Base-by-base conservation (phyloP, 2,329 filamentous ascomycete species). In the Aspergillus oerlinghausenensis region DNA sequence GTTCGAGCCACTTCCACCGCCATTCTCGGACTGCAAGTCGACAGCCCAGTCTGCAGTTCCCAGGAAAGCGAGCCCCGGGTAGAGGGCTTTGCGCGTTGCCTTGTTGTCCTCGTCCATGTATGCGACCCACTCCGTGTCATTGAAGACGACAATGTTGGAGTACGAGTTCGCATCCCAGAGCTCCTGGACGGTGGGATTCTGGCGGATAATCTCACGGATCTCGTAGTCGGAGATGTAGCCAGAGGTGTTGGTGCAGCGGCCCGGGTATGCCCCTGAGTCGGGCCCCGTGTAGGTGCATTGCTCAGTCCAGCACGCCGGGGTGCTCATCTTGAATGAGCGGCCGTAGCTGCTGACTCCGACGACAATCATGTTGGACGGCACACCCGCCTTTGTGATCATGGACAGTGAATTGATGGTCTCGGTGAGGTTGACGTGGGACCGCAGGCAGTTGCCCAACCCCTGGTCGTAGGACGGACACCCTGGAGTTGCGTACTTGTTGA, bases 221-320 rank as follows among this genome's bases (percentile, higher is more conserved):
- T 79, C 75, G 2, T 70, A 68, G 50, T 76, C 62, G 9, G 74
- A 57, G 8, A 78, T 67, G 53, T 77, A 77, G 2, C 76, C 76
- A 0, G 57, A 59, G 0, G 72, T 75, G 3, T 54, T 58, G 1
- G 76, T 79, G 59, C 75, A 79, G 1, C 28, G 28, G 1, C 73
- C 77, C 3, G 58, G 49, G 1, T 49, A 40, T 0, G 73, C 75
- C 2, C 63, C 50, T 1, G 73, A 75, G 1, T 50, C 32, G 7
- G 54, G 55, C 5, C 76, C 50, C 25, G 50, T 52, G 29, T 52
- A 52, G 17, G 50, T 52, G 23, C 50, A 52, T 26, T 23, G 9
- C 35, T 43, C 35, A 11, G 50, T 52, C 50, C 50, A 52, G 28
- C 42, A 53, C 7, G 42, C 51, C 8, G 28, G 28, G 28, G 28